phyloP scores from a whole-genome alignment of 2,329 filamentous ascomycete genomes.

The Sporothrix phasma region DNA sequence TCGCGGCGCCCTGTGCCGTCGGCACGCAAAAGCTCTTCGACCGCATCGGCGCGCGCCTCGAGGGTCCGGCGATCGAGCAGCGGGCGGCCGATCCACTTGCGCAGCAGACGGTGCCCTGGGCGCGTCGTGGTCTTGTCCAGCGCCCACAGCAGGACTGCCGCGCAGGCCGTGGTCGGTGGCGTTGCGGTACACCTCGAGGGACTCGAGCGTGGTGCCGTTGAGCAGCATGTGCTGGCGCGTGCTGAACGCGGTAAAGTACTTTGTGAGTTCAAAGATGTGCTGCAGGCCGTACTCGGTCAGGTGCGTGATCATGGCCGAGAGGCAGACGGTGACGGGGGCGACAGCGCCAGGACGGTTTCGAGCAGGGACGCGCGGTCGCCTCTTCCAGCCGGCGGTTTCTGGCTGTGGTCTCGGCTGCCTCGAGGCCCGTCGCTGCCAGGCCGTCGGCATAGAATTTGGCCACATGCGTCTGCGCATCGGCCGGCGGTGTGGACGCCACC shows the following conservation, averaged over 20 bases:
- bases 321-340: constrained; percentile 82
- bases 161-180: constrained; percentile 76
- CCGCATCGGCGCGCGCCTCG: constrained; percentile 70
- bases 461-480: constrained; percentile 79
- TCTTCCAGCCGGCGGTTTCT: constrained; percentile 23
- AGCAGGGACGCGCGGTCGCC: constrained; percentile 49
- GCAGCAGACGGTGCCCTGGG: constrained; percentile 76
- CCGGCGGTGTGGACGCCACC: constrained; percentile 64
- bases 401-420: background rate
- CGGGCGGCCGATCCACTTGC: constrained; percentile 92
- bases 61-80: constrained; percentile 66
- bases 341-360: constrained; percentile 75
- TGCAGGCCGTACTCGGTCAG: constrained; percentile 85
- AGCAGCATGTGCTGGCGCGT: constrained; percentile 90
- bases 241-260: constrained; percentile 94
- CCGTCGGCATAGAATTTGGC: constrained; percentile 86
- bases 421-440: background rate
- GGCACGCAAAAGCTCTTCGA: constrained; percentile 71
- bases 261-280: constrained; percentile 91
- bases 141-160: constrained; percentile 90
- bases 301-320: constrained; percentile 94
- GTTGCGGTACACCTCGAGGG: constrained; percentile 91
- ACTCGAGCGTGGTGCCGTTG: constrained; percentile 88
- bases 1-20: constrained; percentile 59
- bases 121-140: constrained; percentile 85